These are phyloP conservation scores for Metschnikowia shivogae DNA, from an alignment of 805 yeast species.

Conservation along the genomic window DNA sequence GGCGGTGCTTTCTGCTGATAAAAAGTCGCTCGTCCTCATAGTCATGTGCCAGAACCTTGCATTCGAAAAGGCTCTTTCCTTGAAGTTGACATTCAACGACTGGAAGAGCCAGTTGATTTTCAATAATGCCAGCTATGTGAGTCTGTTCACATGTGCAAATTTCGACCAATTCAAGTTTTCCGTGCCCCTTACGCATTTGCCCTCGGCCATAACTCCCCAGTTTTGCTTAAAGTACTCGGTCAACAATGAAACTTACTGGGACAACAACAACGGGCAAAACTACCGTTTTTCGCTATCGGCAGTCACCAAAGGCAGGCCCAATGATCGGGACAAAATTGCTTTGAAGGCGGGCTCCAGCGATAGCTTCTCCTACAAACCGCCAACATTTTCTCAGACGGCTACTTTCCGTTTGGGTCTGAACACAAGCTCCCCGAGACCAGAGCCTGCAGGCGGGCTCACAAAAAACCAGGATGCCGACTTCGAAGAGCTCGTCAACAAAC, in stretches of 20 bases:
- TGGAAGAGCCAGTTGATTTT: conserved; percentile 38
- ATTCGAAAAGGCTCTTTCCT: conserved; percentile 31
- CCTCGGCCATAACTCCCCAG: conserved; percentile 29
- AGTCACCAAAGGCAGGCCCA: conserved; percentile 3
- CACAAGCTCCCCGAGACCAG: conserved; percentile 1
- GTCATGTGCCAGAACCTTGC: conserved; percentile 34
- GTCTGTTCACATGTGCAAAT: conserved; percentile 24
- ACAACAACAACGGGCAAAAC: conserved; percentile 33
- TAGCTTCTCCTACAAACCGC: conserved; percentile 13
- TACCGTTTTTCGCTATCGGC: conserved; percentile 30
- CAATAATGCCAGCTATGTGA: conserved; percentile 20
- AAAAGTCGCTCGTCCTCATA: conserved; percentile 21
- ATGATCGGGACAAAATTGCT: conserved; percentile 5
- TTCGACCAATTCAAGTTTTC: conserved; percentile 49
- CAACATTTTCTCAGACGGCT: conserved; percentile 7
- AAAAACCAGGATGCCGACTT: conserved; percentile 3
- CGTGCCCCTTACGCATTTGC: conserved; percentile 38
- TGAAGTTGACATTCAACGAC: conserved; percentile 48
- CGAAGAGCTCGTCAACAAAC: conserved; percentile 14
- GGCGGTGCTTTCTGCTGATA: conserved; percentile 28
- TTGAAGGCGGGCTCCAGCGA: conserved; percentile 5
- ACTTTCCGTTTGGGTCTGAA: not conserved
- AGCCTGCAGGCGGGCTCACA: not conserved
- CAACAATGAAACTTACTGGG: conserved; percentile 32
- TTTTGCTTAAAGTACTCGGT: conserved; percentile 33